These are phyloP conservation scores for Kickxella alabastrina DNA, from an alignment of 192 early-diverging fungal genomes.

Conservation along the genomic window DNA sequence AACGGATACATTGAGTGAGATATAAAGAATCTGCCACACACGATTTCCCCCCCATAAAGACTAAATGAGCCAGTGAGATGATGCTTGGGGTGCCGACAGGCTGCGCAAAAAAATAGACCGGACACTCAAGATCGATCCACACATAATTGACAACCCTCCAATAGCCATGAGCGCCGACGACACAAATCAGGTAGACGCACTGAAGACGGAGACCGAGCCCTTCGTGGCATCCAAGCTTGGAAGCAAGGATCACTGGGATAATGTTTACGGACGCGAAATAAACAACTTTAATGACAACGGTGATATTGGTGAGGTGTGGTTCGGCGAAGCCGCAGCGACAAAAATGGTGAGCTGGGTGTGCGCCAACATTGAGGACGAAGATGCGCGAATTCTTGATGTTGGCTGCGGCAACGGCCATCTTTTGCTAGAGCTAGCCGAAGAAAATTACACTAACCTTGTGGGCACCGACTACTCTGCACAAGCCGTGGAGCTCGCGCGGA, in stretches of 20 bases:
- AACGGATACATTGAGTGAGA: too few relatives aligned
- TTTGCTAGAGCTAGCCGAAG: conserved; percentile 66
- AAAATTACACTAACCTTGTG: conserved; percentile 66
- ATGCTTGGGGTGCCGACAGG: too few relatives aligned
- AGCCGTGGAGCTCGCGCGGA: conserved; percentile 68
- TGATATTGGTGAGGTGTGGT: conserved; percentile 92
- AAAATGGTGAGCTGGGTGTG: conserved; percentile 89
- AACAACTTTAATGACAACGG: conserved; percentile 75
- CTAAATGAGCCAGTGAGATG: too few relatives aligned
- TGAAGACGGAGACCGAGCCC: background rate
- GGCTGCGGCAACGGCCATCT: conserved; percentile 94
- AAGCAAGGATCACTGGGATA: conserved; percentile 69
- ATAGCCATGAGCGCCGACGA: conserved; percentile 6
- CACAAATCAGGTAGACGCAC: background rate
- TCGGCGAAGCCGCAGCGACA: conserved; percentile 77
- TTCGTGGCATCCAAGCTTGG: conserved; percentile 47
- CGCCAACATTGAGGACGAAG: conserved; percentile 22
- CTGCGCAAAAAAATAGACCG: too few relatives aligned
- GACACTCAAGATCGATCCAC: too few relatives aligned
- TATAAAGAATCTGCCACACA: too few relatives aligned
- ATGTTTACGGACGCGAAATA: conserved; percentile 74
- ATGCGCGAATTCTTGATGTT: conserved; percentile 66
- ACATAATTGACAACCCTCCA: too few relatives aligned
- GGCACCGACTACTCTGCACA: conserved; percentile 85
- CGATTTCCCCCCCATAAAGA: too few relatives aligned